A percentile compares a stretch with the other conserved stretches of the same genome.
phyloP scores from a whole-genome alignment of 2,329 filamentous ascomycete genomes.

The Colletotrichum simmondsii region DNA sequence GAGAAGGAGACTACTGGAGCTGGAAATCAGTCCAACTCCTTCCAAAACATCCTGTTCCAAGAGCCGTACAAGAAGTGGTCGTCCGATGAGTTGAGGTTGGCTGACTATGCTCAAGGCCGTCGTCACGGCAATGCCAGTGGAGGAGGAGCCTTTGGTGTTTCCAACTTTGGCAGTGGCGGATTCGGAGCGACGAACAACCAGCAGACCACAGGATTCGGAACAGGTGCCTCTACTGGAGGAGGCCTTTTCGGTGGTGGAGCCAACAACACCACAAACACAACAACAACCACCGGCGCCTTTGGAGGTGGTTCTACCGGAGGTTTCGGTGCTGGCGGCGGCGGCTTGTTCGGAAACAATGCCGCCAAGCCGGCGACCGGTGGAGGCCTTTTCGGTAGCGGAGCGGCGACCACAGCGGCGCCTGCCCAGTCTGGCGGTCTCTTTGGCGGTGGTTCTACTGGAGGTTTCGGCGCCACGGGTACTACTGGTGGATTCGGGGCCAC shows the following conservation, averaged over 20 bases:
- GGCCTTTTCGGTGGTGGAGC: conserved; percentile 53
- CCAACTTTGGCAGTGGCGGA: conserved; percentile 59
- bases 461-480: conserved; percentile 25
- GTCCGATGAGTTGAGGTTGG: conserved; percentile 83
- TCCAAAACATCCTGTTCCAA: conserved; percentile 84
- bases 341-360: conserved; percentile 53
- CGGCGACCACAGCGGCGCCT: conserved; percentile 31
- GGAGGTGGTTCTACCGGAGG: conserved; percentile 43
- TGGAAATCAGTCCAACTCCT: conserved; percentile 68
- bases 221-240: conserved; percentile 41
- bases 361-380: conserved; percentile 30
- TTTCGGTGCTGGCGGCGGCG: conserved; percentile 50
- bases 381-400: conserved; percentile 22
- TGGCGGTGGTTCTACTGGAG: conserved; percentile 36
- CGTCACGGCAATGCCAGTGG: conserved; percentile 85
- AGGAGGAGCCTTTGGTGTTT: conserved; percentile 84
- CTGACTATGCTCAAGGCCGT: conserved; percentile 89
- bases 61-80: conserved; percentile 90
- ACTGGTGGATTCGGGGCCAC: conserved; percentile 45
- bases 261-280: conserved; percentile 35
- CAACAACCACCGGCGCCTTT: conserved; percentile 30
- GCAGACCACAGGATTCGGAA: conserved; percentile 55
- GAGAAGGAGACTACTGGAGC: conserved; percentile 78
- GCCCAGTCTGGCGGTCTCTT: conserved; percentile 38
- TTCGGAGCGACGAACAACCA: conserved; percentile 53